Evolutionary conservation across 2,329 filamentous ascomycete species (phyloP).

Genomic region (Colletotrichum sp.): DNA sequence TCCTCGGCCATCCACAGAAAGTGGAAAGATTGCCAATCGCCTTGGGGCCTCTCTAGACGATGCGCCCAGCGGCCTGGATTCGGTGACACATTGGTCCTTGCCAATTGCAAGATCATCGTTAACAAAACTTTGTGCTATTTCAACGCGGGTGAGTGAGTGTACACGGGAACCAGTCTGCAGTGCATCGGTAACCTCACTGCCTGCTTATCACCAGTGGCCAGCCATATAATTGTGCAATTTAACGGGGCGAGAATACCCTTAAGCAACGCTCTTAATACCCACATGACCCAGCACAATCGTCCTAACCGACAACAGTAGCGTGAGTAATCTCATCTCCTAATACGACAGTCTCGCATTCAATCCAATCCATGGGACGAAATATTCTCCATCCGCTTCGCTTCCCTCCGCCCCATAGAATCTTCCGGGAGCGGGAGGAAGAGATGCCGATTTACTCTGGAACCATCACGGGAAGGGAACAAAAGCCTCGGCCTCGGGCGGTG

Average conservation of each 20-base stretch:
- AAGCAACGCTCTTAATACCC: background rate
- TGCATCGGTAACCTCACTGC: too few species aligned
- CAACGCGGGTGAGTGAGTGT: too few species aligned
- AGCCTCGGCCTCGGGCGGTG: background rate
- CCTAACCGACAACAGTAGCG: accelerated
- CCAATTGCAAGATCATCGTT: too few species aligned
- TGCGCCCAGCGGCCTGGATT: too few species aligned
- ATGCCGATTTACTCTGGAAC: background rate
- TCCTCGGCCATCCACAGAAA: too few species aligned
- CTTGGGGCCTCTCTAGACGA: too few species aligned
- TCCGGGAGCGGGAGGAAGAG: background rate
- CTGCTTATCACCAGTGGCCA: too few species aligned
- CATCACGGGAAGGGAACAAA: background rate
- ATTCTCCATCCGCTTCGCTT: background rate
- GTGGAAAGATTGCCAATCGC: too few species aligned
- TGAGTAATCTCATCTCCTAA: background rate
- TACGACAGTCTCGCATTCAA: background rate
- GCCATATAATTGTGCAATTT: too few species aligned
- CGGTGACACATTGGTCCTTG: too few species aligned
- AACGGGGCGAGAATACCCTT: background rate
- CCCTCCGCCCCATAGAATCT: background rate
- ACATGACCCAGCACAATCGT: accelerated
- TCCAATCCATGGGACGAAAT: background rate
- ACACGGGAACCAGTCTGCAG: too few species aligned
- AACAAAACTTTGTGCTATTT: too few species aligned